Evolutionary conservation across 768 basidiomycete species (phyloP), one percentile per base, ranked within the genome.

Genomic region (Gymnopilus junonius): DNA sequence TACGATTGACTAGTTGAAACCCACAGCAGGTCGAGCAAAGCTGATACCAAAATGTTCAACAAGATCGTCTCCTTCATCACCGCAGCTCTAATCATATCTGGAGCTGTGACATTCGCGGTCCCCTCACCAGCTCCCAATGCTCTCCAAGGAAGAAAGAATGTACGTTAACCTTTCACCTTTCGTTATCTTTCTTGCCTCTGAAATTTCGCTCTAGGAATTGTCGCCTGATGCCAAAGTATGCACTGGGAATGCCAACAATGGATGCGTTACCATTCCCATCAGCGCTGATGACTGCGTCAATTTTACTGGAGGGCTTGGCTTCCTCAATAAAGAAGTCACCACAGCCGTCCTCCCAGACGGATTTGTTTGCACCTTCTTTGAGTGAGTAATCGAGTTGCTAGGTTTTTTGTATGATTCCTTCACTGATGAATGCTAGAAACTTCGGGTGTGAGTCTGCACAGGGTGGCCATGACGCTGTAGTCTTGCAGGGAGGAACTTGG

Each of bases 261-360:
- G 59, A 15, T 60, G 59, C 35, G 59, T 60, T 4, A 39, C 15
- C 23, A 60, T 60, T 17, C 46, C 46, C 0, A 34, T 60, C 14
- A 25, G 14, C n/a, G 11, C 46, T 25, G 59, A 60, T 14, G 21
- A 34, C 4, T 60, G 59, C 48, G 32, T 40, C 32, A 51, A 51
- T 25, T 60, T 60, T 50, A 53, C 48, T 21, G 59, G 50, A 12
- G 59, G 59, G 32, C 59, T 60, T 20, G 25, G 43, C 32, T 60
- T 60, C 48, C 50, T 60, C 37, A 37, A 27, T 21, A 31, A 29
- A 8, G 46, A 60, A 29, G 48, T 60, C 14, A 17, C n/a, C 12
- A n/a, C 20, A 8, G 59, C 48, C 7, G 50, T 60, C 3, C 29
- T 60, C 42, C 46, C 48, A 5, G 48, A 11, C n/a, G 59, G 59